Evolutionary conservation across 2,329 filamentous ascomycete genomes (phyloP).

Genomic region (Rhinocladiella mackenziei): DNA sequence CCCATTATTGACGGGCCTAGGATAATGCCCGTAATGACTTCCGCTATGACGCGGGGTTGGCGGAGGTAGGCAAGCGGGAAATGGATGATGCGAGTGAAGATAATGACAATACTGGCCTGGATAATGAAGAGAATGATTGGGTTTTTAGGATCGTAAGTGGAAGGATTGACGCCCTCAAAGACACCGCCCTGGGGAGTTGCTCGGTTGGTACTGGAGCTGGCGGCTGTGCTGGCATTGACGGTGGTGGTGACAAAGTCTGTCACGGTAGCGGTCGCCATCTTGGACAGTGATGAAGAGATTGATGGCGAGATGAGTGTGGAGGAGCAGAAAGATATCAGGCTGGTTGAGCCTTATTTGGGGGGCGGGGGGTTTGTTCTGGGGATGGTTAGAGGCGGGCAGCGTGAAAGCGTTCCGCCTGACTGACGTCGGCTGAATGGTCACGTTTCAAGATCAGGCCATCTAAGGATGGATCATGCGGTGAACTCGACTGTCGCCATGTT

Average conservation of each 20-base stretch:
- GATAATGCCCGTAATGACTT: slow-evolving; percentile 79
- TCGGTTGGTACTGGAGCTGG: slow-evolving; percentile 33
- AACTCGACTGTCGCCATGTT: slow-evolving; percentile 24
- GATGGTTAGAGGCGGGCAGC: too few species aligned
- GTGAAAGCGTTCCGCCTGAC: too few species aligned
- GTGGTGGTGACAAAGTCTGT: slow-evolving; percentile 26
- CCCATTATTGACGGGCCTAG: slow-evolving; percentile 86
- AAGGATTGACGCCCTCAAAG: slow-evolving; percentile 66
- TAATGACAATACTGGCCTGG: slow-evolving; percentile 67
- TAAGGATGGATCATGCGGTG: too few species aligned
- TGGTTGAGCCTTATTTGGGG: too few species aligned
- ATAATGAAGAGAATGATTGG: slow-evolving; percentile 75
- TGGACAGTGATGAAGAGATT: neutral
- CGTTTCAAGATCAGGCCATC: slow-evolving; percentile 21
- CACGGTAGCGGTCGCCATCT: slow-evolving; percentile 26
- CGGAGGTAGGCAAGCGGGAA: slow-evolving; percentile 72
- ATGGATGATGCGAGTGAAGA: slow-evolving; percentile 69
- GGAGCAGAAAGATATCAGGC: too few species aligned
- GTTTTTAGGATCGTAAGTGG: slow-evolving; percentile 64
- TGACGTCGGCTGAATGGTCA: too few species aligned
- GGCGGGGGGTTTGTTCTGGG: too few species aligned
- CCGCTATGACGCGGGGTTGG: slow-evolving; percentile 77
- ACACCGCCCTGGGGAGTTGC: slow-evolving; percentile 62
- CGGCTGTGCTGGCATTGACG: slow-evolving; percentile 19
- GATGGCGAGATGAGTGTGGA: neutral